These are phyloP conservation scores for Paraphoma sp. DNA, from an alignment of 2,329 filamentous ascomycete genomes.

Conservation along the genomic window DNA sequence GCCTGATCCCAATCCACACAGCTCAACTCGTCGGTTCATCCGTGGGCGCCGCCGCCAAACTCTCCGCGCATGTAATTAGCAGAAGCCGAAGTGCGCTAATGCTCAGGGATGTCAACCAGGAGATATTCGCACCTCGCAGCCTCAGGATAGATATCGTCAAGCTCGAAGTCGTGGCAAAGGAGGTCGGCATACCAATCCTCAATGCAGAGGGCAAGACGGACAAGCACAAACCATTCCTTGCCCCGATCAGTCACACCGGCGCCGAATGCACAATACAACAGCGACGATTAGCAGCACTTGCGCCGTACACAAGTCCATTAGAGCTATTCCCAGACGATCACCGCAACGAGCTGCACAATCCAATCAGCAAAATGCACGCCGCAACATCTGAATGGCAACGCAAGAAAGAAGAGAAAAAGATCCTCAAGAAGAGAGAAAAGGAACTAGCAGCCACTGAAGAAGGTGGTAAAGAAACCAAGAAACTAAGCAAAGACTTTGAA, in stretches of 20 bases:
- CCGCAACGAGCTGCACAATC: background rate
- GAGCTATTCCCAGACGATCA: background rate
- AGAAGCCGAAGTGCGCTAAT: slow-evolving; percentile 3
- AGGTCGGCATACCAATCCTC: slow-evolving; percentile 3
- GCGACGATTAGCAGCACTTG: slow-evolving; percentile 1
- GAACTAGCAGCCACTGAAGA: background rate
- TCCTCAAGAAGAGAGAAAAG: slow-evolving; percentile 1
- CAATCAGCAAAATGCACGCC: slow-evolving; percentile 1
- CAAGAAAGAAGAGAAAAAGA: slow-evolving; percentile 2
- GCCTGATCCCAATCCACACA: slow-evolving; percentile 1
- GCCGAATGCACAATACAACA: background rate
- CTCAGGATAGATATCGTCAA: slow-evolving; percentile 5
- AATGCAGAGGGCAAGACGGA: slow-evolving; percentile 1
- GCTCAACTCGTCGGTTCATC: slow-evolving; percentile 4
- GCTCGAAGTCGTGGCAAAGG: slow-evolving; percentile 6
- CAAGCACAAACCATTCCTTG: background rate
- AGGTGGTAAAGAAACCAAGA: background rate
- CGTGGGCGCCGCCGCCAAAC: background rate
- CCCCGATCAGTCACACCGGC: background rate
- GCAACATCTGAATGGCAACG: slow-evolving; percentile 4
- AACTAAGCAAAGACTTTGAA: background rate
- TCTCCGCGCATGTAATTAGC: background rate
- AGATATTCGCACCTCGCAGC: slow-evolving; percentile 3
- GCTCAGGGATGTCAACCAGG: slow-evolving; percentile 2
- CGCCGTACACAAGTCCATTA: background rate